Percentiles rank a stretch among this genome's conserved stretches.
phyloP scores from a whole-genome alignment of 495 filamentous ascomycete genomes.

The Staphylotrichum tortipilum region DNA sequence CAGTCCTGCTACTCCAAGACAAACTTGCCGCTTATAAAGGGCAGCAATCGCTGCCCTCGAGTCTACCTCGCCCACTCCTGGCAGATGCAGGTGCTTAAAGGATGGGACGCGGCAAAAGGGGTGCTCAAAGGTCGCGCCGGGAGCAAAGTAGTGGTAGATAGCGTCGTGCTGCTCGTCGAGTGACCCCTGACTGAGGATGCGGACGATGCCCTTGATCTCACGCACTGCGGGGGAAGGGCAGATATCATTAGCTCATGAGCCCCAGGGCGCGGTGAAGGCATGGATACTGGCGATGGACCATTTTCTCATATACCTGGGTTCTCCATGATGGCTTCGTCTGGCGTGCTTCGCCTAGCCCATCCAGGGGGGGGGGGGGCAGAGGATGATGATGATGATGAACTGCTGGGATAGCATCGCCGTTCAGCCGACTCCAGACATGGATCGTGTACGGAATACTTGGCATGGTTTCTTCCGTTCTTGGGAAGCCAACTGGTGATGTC shows the following conservation, averaged over 20 bases:
- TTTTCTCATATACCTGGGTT: conserved; percentile 27
- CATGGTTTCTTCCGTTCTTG: too few relatives aligned
- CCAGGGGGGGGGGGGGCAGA: too few relatives aligned
- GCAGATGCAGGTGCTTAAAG: conserved; percentile 35
- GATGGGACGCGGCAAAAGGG: conserved; percentile 69
- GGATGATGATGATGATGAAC: too few relatives aligned
- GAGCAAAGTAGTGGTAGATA: conserved; percentile 62
- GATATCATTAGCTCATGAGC: conserved; percentile 3
- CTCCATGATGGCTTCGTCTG: conserved; percentile 13
- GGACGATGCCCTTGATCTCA: conserved; percentile 54
- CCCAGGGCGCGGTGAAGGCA: conserved; percentile 12
- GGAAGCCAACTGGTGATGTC: conserved; percentile 6
- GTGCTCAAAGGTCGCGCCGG: conserved; percentile 62
- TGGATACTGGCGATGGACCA: background rate
- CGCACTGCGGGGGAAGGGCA: conserved; percentile 20
- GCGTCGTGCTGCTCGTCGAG: conserved; percentile 53
- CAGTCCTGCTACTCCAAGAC: too few relatives aligned
- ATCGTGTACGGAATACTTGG: too few relatives aligned
- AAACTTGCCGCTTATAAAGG: conserved; percentile 65
- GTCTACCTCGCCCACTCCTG: conserved; percentile 38
- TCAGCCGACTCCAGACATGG: too few relatives aligned
- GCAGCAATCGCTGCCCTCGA: conserved; percentile 55
- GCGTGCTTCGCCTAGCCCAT: too few relatives aligned
- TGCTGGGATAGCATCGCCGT: too few relatives aligned
- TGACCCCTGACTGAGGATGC: conserved; percentile 53